Conservation (phyloP, 2,329 filamentous ascomycete species). For the Stagonosporopsis vannaccii region DNA sequence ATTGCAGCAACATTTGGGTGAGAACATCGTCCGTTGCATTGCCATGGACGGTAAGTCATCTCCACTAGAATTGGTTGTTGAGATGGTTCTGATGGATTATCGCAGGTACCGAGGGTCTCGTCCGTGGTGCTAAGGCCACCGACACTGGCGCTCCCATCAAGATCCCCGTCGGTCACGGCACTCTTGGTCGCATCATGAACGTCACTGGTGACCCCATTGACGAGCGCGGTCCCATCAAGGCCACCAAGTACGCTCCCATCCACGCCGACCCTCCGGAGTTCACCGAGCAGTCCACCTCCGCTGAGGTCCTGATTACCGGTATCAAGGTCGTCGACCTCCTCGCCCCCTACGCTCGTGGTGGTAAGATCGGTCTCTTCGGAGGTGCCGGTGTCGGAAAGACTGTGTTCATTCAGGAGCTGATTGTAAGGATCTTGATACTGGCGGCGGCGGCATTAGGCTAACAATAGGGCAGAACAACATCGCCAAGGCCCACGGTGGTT, state of each 20-base stretch:
- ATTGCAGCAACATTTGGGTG: slow-evolving; percentile 94
- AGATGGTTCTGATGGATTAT: slow-evolving; percentile 32
- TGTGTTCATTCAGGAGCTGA: slow-evolving; percentile 99
- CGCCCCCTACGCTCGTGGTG: slow-evolving; percentile 99
- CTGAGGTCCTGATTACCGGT: slow-evolving; percentile 97
- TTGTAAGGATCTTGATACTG: slow-evolving; percentile 63
- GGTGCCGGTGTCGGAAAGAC: slow-evolving; percentile 99
- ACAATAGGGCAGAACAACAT: slow-evolving; percentile 84
- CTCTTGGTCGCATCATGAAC: slow-evolving; percentile 99
- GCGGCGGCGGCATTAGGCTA: slow-evolving; percentile 26
- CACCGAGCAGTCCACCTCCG: slow-evolving; percentile 92
- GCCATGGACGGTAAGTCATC: slow-evolving; percentile 92
- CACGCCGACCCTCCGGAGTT: slow-evolving; percentile 94
- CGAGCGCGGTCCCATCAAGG: slow-evolving; percentile 98
- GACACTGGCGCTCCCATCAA: slow-evolving; percentile 96
- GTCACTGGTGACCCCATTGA: slow-evolving; percentile 99
- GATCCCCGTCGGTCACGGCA: slow-evolving; percentile 92
- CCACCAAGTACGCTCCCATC: slow-evolving; percentile 84
- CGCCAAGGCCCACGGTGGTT: slow-evolving; percentile 99
- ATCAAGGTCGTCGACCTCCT: slow-evolving; percentile 99
- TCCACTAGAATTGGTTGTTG: background rate
- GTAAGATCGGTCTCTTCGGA: slow-evolving; percentile 99
- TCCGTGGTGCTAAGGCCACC: slow-evolving; percentile 82
- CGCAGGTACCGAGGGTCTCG: slow-evolving; percentile 97
- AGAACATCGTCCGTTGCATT: slow-evolving; percentile 99